phyloP scores from a whole-genome alignment of 176 grass and related monocot species.

The Thalia dealbata region DNA sequence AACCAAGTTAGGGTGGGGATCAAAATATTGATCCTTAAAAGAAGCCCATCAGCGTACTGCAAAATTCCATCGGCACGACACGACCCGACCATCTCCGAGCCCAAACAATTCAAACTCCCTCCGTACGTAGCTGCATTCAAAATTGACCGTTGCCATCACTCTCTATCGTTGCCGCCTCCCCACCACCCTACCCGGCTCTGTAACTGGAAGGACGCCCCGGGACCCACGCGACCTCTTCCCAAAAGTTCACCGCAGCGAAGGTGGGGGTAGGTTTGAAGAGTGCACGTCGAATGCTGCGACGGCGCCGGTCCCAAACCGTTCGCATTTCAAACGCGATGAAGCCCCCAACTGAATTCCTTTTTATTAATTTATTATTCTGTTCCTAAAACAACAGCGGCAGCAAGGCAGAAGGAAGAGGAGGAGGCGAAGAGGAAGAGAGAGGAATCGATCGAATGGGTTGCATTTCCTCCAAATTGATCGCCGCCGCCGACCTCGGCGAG shows the following conservation, averaged over 20 bases:
- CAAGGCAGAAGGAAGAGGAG: background rate
- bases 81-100: too few relatives aligned
- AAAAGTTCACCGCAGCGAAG: background rate
- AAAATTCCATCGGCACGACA: too few relatives aligned
- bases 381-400: background rate
- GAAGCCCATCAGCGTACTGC: too few relatives aligned
- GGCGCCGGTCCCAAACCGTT: background rate
- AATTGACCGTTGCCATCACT: background rate
- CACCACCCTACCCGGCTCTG: too few relatives aligned
- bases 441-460: constrained; percentile 48
- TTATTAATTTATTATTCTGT: background rate
- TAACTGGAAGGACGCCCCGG: background rate
- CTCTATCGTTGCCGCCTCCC: too few relatives aligned
- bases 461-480: constrained; percentile 82
- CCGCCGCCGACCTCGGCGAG: constrained; percentile 31
- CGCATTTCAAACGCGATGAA: constrained; percentile 3
- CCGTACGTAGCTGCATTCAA: background rate
- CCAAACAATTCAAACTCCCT: background rate
- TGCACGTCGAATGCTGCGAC: background rate
- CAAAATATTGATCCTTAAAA: too few relatives aligned
- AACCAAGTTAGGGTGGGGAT: too few relatives aligned
- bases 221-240: background rate
- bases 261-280: background rate
- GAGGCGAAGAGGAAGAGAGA: background rate
- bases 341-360: background rate